phyloP scores from a whole-genome alignment of 2,329 filamentous ascomycete genomes.

The Metarhizium anisopliae region DNA sequence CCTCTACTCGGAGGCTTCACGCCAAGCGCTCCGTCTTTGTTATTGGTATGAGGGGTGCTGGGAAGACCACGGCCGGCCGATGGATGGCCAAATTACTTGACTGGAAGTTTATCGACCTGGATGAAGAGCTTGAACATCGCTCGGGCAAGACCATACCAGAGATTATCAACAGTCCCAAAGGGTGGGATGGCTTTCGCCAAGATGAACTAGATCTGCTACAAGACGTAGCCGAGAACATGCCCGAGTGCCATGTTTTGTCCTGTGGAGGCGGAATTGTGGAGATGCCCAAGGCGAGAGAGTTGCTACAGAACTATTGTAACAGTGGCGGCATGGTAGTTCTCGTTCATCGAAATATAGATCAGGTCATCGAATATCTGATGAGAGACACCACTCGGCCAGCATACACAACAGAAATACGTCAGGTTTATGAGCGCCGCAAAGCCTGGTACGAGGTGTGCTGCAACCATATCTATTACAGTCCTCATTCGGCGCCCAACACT shows the following conservation, averaged over 20 bases:
- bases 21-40: conserved; percentile 70
- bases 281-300: conserved; percentile 64
- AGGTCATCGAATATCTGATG: conserved; percentile 81
- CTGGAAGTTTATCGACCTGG: conserved; percentile 76
- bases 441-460: conserved; percentile 89
- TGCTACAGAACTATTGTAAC: conserved; percentile 65
- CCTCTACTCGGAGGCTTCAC: not conserved
- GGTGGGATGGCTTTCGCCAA: conserved; percentile 83
- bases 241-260: conserved; percentile 74
- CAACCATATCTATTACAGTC: conserved; percentile 88
- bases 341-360: conserved; percentile 78
- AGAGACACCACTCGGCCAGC: conserved; percentile 86
- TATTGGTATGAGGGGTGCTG: conserved; percentile 94
- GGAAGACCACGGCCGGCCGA: conserved; percentile 86
- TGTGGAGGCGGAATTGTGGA: conserved; percentile 94
- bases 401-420: conserved; percentile 85
- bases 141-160: conserved; percentile 74
- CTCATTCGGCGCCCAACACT: conserved; percentile 36
- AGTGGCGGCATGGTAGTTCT: conserved; percentile 76
- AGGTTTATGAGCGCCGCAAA: conserved; percentile 81
- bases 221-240: conserved; percentile 64
- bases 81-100: conserved; percentile 73
- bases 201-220: conserved; percentile 69
- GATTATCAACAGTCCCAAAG: conserved; percentile 60
- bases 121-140: conserved; percentile 72